Conservation (phyloP, 2,329 filamentous ascomycete genomes). For the Ophiostoma montium region DNA sequence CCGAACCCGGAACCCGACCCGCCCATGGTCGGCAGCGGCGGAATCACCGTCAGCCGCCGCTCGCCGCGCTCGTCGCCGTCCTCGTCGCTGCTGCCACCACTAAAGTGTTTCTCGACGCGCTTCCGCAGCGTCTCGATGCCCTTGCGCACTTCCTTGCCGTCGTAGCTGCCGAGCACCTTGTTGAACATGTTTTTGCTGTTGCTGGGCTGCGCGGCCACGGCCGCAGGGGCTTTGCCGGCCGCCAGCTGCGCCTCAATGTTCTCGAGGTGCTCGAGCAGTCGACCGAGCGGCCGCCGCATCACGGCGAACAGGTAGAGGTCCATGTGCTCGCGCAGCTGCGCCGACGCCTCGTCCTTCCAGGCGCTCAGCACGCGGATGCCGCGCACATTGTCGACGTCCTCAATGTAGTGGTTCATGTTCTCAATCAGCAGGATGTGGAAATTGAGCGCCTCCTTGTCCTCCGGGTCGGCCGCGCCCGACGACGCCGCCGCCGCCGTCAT, state of each 20-base stretch:
- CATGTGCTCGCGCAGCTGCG: conserved; percentile 78
- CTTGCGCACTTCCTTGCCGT: conserved; percentile 72
- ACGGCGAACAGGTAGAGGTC: conserved; percentile 75
- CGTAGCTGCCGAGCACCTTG: conserved; percentile 69
- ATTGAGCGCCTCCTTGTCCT: conserved; percentile 94
- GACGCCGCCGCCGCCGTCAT: conserved; percentile 12
- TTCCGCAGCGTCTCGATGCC: conserved; percentile 84
- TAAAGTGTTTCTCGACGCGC: conserved; percentile 94
- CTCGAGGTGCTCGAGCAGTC: conserved; percentile 82
- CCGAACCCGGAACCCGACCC: no score
- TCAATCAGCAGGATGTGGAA: conserved; percentile 96
- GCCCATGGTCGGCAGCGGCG: conserved; percentile 21
- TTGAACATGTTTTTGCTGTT: conserved; percentile 74
- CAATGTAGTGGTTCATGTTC: conserved; percentile 96
- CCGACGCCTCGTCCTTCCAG: conserved; percentile 65
- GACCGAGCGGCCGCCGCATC: conserved; percentile 77
- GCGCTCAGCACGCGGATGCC: conserved; percentile 63
- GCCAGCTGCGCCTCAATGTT: conserved; percentile 64
- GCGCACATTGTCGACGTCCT: conserved; percentile 66
- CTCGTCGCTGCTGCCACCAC: conserved; percentile 50
- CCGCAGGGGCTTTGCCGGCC: conserved; percentile 41
- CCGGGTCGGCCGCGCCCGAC: conserved; percentile 38
- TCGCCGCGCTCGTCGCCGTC: neutral
- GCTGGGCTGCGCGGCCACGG: conserved; percentile 65
- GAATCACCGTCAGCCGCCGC: neutral